Conservation (phyloP, 306 rosid species). For the Inga laurina region DNA sequence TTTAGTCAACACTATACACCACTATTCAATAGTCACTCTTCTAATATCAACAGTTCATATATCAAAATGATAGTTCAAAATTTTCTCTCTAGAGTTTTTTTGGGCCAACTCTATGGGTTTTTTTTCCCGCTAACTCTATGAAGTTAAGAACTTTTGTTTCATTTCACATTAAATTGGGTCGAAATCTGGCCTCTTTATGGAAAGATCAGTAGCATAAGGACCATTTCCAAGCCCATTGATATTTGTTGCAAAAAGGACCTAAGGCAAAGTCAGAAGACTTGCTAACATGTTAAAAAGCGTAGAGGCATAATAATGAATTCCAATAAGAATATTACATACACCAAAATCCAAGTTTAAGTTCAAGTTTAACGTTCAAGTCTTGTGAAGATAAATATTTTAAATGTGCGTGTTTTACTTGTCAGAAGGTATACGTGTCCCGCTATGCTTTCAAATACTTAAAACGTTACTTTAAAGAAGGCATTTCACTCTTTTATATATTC, state of each 20-base stretch:
- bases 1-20: neutral
- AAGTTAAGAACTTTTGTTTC: neutral
- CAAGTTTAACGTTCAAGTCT: neutral
- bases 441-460: no score
- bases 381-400: neutral
- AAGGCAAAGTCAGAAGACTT: neutral
- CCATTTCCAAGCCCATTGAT: neutral
- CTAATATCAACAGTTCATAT: neutral
- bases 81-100: no score
- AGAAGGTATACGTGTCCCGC: neutral
- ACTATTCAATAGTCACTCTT: neutral
- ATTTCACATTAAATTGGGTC: neutral
- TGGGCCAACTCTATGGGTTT: no score
- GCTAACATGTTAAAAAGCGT: neutral
- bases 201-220: neutral
- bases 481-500: no score
- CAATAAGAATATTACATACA: neutral
- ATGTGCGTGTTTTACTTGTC: neutral
- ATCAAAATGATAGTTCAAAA: neutral
- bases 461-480: no score
- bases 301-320: neutral
- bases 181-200: neutral
- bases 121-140: neutral
- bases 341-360: neutral
- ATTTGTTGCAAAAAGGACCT: neutral